Evolutionary conservation across 345 rosid genomes (phyloP).

Genomic region (Excoecaria cochinchinensis): DNA sequence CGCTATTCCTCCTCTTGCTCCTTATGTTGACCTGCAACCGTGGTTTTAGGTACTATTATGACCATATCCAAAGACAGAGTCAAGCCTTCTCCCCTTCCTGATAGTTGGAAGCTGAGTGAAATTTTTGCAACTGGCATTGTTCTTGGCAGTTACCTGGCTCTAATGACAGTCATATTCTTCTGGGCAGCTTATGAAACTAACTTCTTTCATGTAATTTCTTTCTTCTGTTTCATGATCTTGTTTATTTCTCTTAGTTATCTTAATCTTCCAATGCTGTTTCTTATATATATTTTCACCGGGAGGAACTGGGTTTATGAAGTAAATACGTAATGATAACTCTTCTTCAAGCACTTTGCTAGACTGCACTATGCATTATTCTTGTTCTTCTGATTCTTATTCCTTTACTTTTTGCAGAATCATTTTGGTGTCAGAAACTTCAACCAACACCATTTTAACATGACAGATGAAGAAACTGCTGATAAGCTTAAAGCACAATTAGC

Average conservation of each 20-base stretch:
- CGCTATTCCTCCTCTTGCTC: neutral
- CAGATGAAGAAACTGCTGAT: conserved; percentile 12
- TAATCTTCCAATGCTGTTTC: neutral
- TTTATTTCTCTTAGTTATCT: too few relatives aligned
- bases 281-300: too few relatives aligned
- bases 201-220: conserved; percentile 46
- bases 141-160: conserved; percentile 54
- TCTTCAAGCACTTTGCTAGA: too few relatives aligned
- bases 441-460: conserved; percentile 36
- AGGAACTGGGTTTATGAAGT: too few relatives aligned
- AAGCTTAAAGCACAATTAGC: conserved; percentile 37
- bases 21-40: neutral
- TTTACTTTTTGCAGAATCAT: conserved; percentile 29
- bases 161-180: conserved; percentile 59
- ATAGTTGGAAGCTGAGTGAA: conserved; percentile 57
- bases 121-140: conserved; percentile 59
- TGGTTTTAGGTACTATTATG: conserved; percentile 52
- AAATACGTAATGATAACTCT: too few relatives aligned
- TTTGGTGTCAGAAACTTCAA: conserved; percentile 44
- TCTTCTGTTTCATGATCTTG: neutral
- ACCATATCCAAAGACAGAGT: conserved; percentile 64
- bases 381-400: neutral
- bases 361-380: neutral
- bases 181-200: conserved; percentile 51
- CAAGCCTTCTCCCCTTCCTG: conserved; percentile 60